Evolutionary conservation across 257 asterid species (phyloP).

Genomic region (Solanum chmielewskii): DNA sequence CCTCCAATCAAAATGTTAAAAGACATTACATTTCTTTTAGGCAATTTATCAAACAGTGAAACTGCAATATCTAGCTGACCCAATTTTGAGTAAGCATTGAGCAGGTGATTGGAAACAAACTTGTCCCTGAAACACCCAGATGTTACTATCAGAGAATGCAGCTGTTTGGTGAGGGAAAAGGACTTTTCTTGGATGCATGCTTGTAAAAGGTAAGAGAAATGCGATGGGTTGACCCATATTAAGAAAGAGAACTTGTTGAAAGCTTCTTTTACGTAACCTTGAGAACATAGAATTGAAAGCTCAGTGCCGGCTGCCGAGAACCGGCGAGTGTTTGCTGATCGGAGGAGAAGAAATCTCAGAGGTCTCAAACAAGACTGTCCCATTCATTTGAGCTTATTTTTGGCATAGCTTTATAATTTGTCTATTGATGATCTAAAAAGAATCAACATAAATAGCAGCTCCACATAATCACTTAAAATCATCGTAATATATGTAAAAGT

Average conservation of each 20-base stretch:
- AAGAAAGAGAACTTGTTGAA: constrained; percentile 28
- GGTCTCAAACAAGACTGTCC: constrained; percentile 22
- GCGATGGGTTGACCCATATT: constrained; percentile 42
- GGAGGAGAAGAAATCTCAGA: constrained; percentile 13
- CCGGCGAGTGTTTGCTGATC: constrained; percentile 2
- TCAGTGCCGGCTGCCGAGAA: constrained; percentile 13
- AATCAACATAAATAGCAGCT: neutral
- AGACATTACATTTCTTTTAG: constrained; percentile 58
- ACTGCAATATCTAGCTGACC: constrained; percentile 30
- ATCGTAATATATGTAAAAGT: neutral
- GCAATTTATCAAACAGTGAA: constrained; percentile 53
- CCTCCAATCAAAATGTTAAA: constrained; percentile 74
- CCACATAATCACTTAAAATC: neutral
- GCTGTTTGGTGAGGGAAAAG: constrained; percentile 31
- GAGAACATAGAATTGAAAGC: constrained; percentile 32
- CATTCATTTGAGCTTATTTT: constrained; percentile 6
- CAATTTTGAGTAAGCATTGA: constrained; percentile 45
- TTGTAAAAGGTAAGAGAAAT: constrained; percentile 55
- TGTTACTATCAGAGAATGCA: constrained; percentile 53
- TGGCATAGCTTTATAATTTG: neutral
- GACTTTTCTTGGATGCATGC: constrained; percentile 46
- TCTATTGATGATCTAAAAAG: neutral
- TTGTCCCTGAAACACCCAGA: constrained; percentile 39
- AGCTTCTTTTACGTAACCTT: constrained; percentile 44
- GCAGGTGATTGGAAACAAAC: constrained; percentile 60